phyloP scores from a whole-genome alignment of 202 grass and related monocot species.

The Panicum hallii region DNA sequence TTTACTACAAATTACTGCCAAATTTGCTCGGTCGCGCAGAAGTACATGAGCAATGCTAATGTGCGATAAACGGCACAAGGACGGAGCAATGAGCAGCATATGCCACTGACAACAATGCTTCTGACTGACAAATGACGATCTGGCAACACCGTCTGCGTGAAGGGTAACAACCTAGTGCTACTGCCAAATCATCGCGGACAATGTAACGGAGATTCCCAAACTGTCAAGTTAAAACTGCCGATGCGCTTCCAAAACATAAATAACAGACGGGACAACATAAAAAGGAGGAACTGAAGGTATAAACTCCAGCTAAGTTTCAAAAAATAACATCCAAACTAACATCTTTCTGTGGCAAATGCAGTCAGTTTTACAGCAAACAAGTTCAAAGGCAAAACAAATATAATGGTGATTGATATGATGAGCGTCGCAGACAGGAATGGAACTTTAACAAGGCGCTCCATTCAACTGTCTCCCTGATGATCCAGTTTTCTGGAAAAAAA shows the following conservation, averaged over 20 bases:
- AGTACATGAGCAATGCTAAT: not conserved
- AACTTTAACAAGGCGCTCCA: not conserved
- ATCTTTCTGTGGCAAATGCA: conserved; percentile 14
- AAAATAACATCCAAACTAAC: not conserved
- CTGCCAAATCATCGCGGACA: not conserved
- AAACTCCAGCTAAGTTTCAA: not conserved
- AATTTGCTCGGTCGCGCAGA: not conserved
- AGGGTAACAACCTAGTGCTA: not conserved
- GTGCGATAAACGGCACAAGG: not conserved
- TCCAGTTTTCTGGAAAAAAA: conserved; percentile 10
- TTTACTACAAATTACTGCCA: not conserved
- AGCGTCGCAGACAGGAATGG: not conserved
- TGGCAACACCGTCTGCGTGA: not conserved
- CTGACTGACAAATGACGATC: not conserved
- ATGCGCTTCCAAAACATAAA: not conserved
- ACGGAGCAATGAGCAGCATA: not conserved
- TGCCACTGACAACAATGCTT: not conserved
- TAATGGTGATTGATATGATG: not conserved
- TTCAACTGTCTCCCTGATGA: not conserved
- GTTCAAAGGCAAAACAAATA: not conserved
- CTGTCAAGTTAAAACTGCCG: not conserved
- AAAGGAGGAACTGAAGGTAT: not conserved
- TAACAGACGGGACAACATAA: not conserved
- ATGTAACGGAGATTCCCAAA: not conserved
- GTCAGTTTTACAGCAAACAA: not conserved